Conservation (phyloP, 371 early-diverging fungal species). For the Coemansia sp. region DNA sequence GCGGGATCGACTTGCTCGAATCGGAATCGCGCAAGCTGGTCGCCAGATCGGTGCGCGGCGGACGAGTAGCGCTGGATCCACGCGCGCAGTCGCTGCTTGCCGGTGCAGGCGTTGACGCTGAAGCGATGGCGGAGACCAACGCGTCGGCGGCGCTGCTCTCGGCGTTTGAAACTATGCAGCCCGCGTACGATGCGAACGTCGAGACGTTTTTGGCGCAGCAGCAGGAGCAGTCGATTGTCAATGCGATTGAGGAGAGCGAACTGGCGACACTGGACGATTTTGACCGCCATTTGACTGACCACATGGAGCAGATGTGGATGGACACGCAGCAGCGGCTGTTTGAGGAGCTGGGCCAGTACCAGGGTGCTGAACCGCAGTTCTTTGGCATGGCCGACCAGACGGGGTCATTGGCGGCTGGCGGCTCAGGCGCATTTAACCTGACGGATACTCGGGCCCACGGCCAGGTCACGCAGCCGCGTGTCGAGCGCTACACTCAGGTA, state of each 20-base stretch:
- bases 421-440: slow-evolving; percentile 16
- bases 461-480: slow-evolving; percentile 35
- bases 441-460: background rate
- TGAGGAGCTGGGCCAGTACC: slow-evolving; percentile 69
- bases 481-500: slow-evolving; percentile 56
- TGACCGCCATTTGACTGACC: slow-evolving; percentile 55
- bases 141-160: slow-evolving; percentile 62
- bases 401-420: background rate
- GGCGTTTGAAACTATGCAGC: slow-evolving; percentile 68
- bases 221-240: slow-evolving; percentile 69
- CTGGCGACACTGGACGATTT: slow-evolving; percentile 57
- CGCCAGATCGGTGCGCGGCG: slow-evolving; percentile 54
- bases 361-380: slow-evolving; percentile 4
- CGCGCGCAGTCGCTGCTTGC: slow-evolving; percentile 70
- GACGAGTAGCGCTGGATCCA: slow-evolving; percentile 50
- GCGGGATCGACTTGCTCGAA: slow-evolving; percentile 77
- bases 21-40: slow-evolving; percentile 70
- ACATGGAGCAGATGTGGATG: slow-evolving; percentile 68
- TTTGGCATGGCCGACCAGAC: background rate
- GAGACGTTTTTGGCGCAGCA: slow-evolving; percentile 70
- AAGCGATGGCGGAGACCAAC: slow-evolving; percentile 58
- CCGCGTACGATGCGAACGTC: slow-evolving; percentile 74
- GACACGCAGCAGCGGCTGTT: slow-evolving; percentile 65
- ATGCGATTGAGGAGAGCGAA: slow-evolving; percentile 69
- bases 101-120: slow-evolving; percentile 72